Evolutionary conservation across 2,329 filamentous ascomycete species (phyloP).

Genomic region (Aureobasidium subglaciale): DNA sequence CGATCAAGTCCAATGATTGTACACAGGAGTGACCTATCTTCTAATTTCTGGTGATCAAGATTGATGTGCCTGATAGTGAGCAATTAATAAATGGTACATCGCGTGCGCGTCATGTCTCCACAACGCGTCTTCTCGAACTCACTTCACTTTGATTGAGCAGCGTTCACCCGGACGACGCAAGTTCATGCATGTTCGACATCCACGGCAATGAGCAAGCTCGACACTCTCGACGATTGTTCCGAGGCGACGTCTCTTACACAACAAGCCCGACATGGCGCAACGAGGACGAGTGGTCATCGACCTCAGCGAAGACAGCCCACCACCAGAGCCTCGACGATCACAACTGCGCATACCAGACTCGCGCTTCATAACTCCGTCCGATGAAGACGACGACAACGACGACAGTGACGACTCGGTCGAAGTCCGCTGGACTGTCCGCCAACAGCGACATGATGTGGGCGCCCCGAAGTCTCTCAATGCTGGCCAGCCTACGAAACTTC

Average conservation of each 20-base stretch:
- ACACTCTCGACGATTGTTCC: background rate
- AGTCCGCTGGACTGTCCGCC: background rate
- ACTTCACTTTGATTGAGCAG: background rate
- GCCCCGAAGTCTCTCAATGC: background rate
- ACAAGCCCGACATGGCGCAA: background rate
- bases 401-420: background rate
- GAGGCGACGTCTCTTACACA: background rate
- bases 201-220: background rate
- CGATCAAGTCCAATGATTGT: no score
- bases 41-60: no score
- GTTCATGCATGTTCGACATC: background rate
- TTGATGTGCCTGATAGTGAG: no score
- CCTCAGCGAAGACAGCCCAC: background rate
- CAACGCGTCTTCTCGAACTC: background rate
- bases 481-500: background rate
- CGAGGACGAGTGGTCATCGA: background rate
- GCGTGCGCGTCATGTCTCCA: slow-evolving; percentile 7
- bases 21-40: no score
- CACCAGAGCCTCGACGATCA: background rate
- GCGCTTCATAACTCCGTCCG: slow-evolving; percentile 1
- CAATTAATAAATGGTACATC: background rate
- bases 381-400: background rate
- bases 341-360: background rate
- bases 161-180: background rate
- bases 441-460: background rate